phyloP scores from a whole-genome alignment of 257 asterid species.

The Scutellaria minor region DNA sequence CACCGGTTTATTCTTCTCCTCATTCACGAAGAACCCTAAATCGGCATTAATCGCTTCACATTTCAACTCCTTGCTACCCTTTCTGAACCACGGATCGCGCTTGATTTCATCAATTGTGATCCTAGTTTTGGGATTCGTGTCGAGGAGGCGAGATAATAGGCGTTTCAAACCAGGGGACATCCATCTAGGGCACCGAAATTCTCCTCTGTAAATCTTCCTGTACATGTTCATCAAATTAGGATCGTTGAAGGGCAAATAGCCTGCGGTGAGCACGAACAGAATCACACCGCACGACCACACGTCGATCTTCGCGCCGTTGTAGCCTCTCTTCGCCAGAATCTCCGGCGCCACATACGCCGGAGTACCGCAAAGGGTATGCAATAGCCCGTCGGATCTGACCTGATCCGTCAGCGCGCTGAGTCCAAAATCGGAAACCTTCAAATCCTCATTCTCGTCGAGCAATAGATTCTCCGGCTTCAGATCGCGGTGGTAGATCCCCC shows the following conservation, averaged over 20 bases:
- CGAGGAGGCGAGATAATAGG: slow-evolving; percentile 44
- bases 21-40: not conserved
- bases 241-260: slow-evolving; percentile 59
- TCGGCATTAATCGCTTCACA: not conserved
- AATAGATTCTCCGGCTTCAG: slow-evolving; percentile 53
- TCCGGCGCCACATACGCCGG: slow-evolving; percentile 62
- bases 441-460: slow-evolving; percentile 47
- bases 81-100: slow-evolving; percentile 54
- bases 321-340: slow-evolving; percentile 52
- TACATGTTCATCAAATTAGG: slow-evolving; percentile 56
- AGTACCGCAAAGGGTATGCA: slow-evolving; percentile 61
- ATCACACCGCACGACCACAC: slow-evolving; percentile 62
- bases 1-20: slow-evolving; percentile 30
- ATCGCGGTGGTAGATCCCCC: slow-evolving; percentile 54
- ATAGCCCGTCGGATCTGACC: slow-evolving; percentile 40
- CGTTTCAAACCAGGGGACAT: slow-evolving; percentile 51
- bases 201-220: slow-evolving; percentile 54
- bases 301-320: slow-evolving; percentile 57
- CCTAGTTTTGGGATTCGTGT: slow-evolving; percentile 48
- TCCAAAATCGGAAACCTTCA: slow-evolving; percentile 56
- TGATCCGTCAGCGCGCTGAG: slow-evolving; percentile 52
- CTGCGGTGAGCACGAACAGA: slow-evolving; percentile 52
- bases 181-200: slow-evolving; percentile 60
- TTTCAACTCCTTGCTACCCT: slow-evolving; percentile 34
- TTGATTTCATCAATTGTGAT: slow-evolving; percentile 52